A percentile compares a stretch with the other conserved stretches of the same genome.
phyloP scores from a whole-genome alignment of 345 rosid genomes.

The Leavenworthia alabamica region DNA sequence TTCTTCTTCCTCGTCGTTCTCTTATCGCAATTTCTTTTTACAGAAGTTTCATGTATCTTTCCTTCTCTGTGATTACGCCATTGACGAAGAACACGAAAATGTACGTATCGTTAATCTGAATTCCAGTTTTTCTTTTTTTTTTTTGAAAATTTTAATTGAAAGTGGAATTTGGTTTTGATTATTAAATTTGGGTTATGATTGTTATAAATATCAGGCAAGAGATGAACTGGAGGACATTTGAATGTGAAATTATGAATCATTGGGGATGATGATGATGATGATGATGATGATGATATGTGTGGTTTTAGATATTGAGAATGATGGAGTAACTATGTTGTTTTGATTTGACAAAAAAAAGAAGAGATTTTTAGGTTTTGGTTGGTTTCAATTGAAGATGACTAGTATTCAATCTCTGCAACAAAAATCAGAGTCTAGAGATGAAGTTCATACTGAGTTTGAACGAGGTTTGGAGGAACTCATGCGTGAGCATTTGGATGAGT shows the following conservation, averaged over 20 bases:
- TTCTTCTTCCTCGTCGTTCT: slow-evolving; percentile 6
- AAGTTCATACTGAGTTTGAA: slow-evolving; percentile 54
- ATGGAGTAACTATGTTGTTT: slow-evolving; percentile 4
- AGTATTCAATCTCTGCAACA: slow-evolving; percentile 67
- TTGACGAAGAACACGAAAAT: slow-evolving; percentile 28
- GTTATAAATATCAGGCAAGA: slow-evolving; percentile 28
- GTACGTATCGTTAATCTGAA: slow-evolving; percentile 27
- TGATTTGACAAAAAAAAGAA: neutral
- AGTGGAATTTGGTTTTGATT: neutral
- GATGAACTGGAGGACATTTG: slow-evolving; percentile 16
- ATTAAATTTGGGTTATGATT: slow-evolving; percentile 10
- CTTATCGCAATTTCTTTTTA: neutral
- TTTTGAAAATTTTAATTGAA: neutral
- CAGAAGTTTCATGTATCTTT: slow-evolving; percentile 1
- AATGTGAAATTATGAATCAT: neutral
- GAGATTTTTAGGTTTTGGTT: slow-evolving; percentile 15
- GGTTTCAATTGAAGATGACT: slow-evolving; percentile 50
- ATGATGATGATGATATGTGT: too few relatives aligned
- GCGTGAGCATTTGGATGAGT: slow-evolving; percentile 84
- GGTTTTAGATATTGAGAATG: slow-evolving; percentile 1
- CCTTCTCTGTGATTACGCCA: neutral
- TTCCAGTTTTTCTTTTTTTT: neutral
- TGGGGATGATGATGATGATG: neutral
- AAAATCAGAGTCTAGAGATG: slow-evolving; percentile 66
- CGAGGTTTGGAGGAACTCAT: slow-evolving; percentile 78